These are phyloP conservation scores for Erucastrum elatum DNA, from an alignment of 345 rosid species.

Conservation along the genomic window DNA sequence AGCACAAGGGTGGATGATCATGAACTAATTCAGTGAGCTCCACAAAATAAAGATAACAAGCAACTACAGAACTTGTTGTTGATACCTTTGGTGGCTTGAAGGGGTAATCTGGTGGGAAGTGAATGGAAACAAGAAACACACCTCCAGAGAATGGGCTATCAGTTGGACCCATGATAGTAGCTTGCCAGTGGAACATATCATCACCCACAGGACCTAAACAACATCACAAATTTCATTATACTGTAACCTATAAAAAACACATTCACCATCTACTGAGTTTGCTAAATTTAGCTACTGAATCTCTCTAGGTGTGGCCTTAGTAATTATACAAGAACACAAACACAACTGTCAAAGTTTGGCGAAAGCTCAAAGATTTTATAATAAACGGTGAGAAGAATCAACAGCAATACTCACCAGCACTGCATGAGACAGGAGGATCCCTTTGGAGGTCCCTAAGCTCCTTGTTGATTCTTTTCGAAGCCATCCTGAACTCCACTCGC, in stretches of 20 bases:
- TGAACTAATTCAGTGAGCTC: background rate
- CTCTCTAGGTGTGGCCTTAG: background rate
- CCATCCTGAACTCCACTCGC: conserved; percentile 42
- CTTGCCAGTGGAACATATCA: conserved; percentile 84
- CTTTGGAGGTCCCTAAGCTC: conserved; percentile 71
- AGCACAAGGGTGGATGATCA: background rate
- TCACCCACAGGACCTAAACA: conserved; percentile 64
- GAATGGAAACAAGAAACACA: conserved; percentile 67
- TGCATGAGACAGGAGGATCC: conserved; percentile 79
- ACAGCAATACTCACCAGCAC: conserved; percentile 55
- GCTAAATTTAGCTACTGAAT: background rate
- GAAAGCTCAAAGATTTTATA: background rate
- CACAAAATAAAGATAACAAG: conserved; percentile 13
- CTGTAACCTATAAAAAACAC: background rate
- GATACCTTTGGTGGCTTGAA: conserved; percentile 79
- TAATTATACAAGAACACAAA: background rate
- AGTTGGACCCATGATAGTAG: conserved; percentile 74
- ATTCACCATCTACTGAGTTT: background rate
- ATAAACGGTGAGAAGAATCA: background rate
- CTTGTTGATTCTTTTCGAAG: conserved; percentile 67
- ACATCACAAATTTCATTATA: conserved; percentile 1
- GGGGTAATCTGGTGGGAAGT: conserved; percentile 81
- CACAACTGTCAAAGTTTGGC: background rate
- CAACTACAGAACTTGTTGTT: background rate
- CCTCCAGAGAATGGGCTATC: conserved; percentile 78